These are phyloP conservation scores for Nicotiana attenuata DNA, from an alignment of 257 asterid species.

Conservation along the genomic window DNA sequence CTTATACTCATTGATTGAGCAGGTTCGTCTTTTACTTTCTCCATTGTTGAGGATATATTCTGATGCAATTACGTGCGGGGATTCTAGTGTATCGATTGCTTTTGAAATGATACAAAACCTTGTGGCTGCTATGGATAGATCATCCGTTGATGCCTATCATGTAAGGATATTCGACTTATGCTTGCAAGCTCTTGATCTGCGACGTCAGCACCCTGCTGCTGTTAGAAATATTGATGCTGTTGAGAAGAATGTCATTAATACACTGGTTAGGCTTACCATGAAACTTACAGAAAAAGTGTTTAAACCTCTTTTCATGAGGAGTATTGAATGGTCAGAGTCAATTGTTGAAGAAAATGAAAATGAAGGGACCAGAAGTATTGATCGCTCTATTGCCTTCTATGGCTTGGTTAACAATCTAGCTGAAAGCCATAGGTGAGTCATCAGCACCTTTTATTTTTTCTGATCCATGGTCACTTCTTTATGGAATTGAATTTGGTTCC, in stretches of 20 bases:
- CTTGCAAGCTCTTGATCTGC: slow-evolving; percentile 86
- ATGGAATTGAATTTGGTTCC: neutral
- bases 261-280: slow-evolving; percentile 64
- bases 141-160: slow-evolving; percentile 61
- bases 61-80: slow-evolving; percentile 60
- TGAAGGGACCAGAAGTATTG: slow-evolving; percentile 28
- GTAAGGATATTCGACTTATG: slow-evolving; percentile 73
- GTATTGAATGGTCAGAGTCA: slow-evolving; percentile 87
- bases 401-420: slow-evolving; percentile 72
- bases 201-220: slow-evolving; percentile 56
- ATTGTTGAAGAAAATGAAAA: slow-evolving; percentile 36
- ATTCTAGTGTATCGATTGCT: slow-evolving; percentile 51
- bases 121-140: slow-evolving; percentile 70
- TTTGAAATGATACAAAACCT: slow-evolving; percentile 71
- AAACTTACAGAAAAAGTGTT: slow-evolving; percentile 83
- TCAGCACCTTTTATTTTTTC: slow-evolving; percentile 8
- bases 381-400: slow-evolving; percentile 75
- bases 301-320: slow-evolving; percentile 75
- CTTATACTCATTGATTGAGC: slow-evolving; percentile 9
- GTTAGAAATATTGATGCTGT: slow-evolving; percentile 48
- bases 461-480: neutral
- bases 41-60: slow-evolving; percentile 56
- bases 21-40: slow-evolving; percentile 88
- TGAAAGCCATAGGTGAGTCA: slow-evolving; percentile 71
- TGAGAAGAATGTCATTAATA: slow-evolving; percentile 60